phyloP scores from a whole-genome alignment of 305 asterid genomes.

The Fraxinus angustifolia region DNA sequence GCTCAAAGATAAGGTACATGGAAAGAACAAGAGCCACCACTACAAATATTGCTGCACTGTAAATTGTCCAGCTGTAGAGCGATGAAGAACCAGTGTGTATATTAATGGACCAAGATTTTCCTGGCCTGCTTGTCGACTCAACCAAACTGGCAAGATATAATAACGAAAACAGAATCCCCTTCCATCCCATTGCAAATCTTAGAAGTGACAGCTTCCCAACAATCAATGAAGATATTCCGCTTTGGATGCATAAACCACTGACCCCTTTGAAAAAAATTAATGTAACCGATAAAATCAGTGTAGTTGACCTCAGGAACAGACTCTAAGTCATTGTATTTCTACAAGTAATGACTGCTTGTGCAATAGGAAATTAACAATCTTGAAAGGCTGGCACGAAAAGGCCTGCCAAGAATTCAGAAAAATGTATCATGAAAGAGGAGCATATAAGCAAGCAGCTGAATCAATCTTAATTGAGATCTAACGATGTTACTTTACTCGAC shows the following conservation, averaged over 20 bases:
- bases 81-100: slow-evolving; percentile 42
- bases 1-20: slow-evolving; percentile 80
- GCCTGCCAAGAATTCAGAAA: background rate
- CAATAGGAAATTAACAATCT: background rate
- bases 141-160: slow-evolving; percentile 42
- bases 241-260: slow-evolving; percentile 14
- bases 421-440: background rate
- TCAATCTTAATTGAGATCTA: background rate
- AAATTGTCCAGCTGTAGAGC: slow-evolving; percentile 63
- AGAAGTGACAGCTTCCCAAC: slow-evolving; percentile 25
- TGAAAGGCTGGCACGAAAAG: background rate
- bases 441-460: background rate
- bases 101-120: slow-evolving; percentile 38
- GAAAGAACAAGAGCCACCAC: slow-evolving; percentile 75
- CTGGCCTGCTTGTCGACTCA: slow-evolving; percentile 56
- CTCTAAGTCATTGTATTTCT: background rate
- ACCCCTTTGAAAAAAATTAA: background rate
- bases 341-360: background rate
- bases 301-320: background rate
- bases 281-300: background rate
- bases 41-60: slow-evolving; percentile 78
- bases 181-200: slow-evolving; percentile 59
- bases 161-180: slow-evolving; percentile 33
- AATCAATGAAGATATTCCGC: slow-evolving; percentile 13
- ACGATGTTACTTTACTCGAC: background rate